phyloP scores from a whole-genome alignment of 75 land plant genomes.

The Adiantum capillusveneris region DNA sequence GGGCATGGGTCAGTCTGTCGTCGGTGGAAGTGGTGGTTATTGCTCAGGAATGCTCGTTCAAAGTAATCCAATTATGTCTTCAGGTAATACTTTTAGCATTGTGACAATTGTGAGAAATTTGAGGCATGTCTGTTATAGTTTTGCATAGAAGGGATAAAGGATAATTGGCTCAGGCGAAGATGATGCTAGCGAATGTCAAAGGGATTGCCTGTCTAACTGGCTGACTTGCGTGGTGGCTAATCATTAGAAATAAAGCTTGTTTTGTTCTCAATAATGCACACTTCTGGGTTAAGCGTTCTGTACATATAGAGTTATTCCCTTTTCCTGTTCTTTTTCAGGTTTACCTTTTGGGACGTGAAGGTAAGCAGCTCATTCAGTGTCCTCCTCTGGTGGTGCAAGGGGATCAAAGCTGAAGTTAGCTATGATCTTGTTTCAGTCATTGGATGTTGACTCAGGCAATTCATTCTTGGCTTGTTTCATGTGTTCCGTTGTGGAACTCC shows the following conservation, averaged over 20 bases:
- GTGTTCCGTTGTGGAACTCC: not conserved
- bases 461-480: conserved; percentile 9
- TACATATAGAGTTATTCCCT: not conserved
- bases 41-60: not conserved
- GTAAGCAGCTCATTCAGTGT: not conserved
- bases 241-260: too few relatives aligned
- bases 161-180: too few relatives aligned
- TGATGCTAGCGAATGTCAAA: too few relatives aligned
- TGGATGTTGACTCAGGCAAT: conserved; percentile 9
- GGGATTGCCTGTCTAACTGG: too few relatives aligned
- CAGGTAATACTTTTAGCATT: not conserved
- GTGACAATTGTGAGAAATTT: too few relatives aligned
- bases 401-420: not conserved
- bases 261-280: too few relatives aligned
- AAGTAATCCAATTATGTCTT: conserved; percentile 2
- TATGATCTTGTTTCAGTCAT: conserved; percentile 8
- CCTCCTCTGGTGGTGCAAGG: too few relatives aligned
- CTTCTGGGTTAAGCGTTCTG: too few relatives aligned
- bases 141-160: too few relatives aligned
- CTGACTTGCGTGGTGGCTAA: too few relatives aligned
- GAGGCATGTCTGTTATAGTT: too few relatives aligned
- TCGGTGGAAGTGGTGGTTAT: not conserved
- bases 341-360: conserved; percentile 1
- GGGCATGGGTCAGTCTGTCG: not conserved
- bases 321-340: not conserved